Evolutionary conservation across 2,329 filamentous ascomycete genomes (phyloP), one percentile per base, ranked within the genome.

Genomic region (Talaromyces marneffei): DNA sequence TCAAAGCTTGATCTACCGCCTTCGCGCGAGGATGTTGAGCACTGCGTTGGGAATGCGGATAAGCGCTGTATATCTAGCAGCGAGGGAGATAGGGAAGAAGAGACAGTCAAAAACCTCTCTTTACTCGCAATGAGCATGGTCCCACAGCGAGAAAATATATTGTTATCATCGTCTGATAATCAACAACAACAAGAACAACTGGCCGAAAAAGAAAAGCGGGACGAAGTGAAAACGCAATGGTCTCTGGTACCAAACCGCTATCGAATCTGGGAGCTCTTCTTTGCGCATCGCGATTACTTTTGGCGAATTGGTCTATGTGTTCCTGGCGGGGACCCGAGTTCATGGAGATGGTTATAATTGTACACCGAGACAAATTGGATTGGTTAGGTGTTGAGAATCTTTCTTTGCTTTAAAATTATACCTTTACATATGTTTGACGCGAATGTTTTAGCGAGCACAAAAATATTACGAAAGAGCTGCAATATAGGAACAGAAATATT

Each of bases 231-330:
- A 37, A 16, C 16, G 14, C 53, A 63, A 53, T 61, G 69, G 67
- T 57, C 65, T 63, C 46, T 68, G 57, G 63, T 72, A 64, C 63
- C 80, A 76, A n/a, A 75, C 75, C 74, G 83, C 74, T 92, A 83
- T 68, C 90, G 88, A 73, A 82, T 95, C n/a, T 96, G 93, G 91
- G 86, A 96, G 75, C 78, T 97, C 7, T 88, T 97, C 71, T 96
- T 95, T 74, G 90, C 92, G 1, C 94, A 99, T 77, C 81, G 94
- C 40, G 94, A 99, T 77, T 99, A 99, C 75, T 97, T 99, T 76
- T 96, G 91, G 90, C 83, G 94, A 61, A 75, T 99, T 58, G 94
- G 94, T 0, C 78, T 97, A 33, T 99, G 94, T 76, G 80, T 97
- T 2, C 92, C 93, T 0, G 89, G 89, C 12, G 89, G 90, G 14